Conservation (phyloP, 306 rosid genomes). For the Begonia peltatifolia region DNA sequence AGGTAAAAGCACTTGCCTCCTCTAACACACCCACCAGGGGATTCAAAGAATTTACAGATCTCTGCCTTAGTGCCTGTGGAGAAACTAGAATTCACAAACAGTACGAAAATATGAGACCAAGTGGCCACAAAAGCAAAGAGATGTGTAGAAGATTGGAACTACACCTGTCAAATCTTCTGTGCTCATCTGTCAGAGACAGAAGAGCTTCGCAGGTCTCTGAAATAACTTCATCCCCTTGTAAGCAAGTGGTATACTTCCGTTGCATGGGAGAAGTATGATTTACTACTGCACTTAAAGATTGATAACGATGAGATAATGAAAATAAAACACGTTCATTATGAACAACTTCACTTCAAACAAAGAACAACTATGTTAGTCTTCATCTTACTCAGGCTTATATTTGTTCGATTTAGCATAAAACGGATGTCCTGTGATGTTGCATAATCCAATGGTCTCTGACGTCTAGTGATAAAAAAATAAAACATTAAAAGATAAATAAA, state of each 20-base stretch:
- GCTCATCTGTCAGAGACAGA: constrained; percentile 13
- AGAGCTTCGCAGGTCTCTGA: constrained; percentile 8
- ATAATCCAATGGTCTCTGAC: constrained; percentile 31
- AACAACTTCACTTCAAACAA: neutral
- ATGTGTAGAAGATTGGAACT: neutral
- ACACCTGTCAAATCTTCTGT: constrained; percentile 12
- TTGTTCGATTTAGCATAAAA: constrained; percentile 21
- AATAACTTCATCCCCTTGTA: constrained; percentile 11
- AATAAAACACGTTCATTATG: no score
- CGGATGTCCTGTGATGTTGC: constrained; percentile 33
- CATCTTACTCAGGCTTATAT: constrained; percentile 19
- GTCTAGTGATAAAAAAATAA: constrained; percentile 9
- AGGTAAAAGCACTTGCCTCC: constrained; percentile 22
- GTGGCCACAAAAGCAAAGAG: neutral
- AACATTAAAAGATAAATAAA: neutral
- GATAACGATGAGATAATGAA: neutral
- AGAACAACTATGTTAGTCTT: neutral
- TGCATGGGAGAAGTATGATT: constrained; percentile 12
- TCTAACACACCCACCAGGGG: constrained; percentile 25
- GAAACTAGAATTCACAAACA: constrained; percentile 8
- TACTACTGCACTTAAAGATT: constrained; percentile 8
- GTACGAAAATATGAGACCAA: constrained; percentile 9
- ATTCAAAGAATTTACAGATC: constrained; percentile 19
- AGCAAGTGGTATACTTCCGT: constrained; percentile 5
- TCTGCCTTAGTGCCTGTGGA: constrained; percentile 12